phyloP scores from a whole-genome alignment of 768 basidiomycete species.

The Russula lepida region DNA sequence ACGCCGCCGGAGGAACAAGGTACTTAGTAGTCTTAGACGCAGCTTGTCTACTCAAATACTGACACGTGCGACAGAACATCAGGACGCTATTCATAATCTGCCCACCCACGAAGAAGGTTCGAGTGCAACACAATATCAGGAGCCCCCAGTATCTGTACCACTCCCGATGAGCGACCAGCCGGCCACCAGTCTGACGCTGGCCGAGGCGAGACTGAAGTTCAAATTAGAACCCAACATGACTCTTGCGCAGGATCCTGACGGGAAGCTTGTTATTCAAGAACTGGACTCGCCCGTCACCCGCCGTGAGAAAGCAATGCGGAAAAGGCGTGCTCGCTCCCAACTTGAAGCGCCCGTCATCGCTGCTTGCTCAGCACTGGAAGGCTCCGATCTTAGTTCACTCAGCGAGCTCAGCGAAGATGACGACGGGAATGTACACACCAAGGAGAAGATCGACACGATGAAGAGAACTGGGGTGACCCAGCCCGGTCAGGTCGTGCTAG shows the following conservation, averaged over 20 bases:
- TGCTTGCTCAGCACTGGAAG: constrained; percentile 1
- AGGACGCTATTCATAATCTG: neutral
- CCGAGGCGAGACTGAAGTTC: constrained; percentile 6
- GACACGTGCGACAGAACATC: neutral
- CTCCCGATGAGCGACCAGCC: neutral
- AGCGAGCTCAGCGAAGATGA: constrained; percentile 19
- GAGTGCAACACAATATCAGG: neutral
- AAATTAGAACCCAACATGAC: constrained; percentile 18
- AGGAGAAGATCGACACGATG: constrained; percentile 8
- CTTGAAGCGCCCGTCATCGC: constrained; percentile 14
- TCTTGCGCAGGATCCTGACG: constrained; percentile 31
- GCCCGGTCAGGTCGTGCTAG: constrained; percentile 30
- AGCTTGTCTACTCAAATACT: neutral
- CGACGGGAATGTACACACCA: neutral
- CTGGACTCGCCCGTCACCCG: constrained; percentile 66
- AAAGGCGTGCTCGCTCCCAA: constrained; percentile 27
- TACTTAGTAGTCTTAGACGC: neutral
- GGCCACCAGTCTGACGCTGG: neutral
- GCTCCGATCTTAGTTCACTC: constrained; percentile 19
- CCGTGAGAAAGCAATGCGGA: constrained; percentile 44
- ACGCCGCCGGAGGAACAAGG: neutral
- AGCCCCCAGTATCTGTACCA: neutral
- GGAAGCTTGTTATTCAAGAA: constrained; percentile 58
- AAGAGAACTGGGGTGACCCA: constrained; percentile 12
- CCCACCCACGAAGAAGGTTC: neutral